phyloP scores from a whole-genome alignment of 2,329 filamentous ascomycete genomes.

The Fusarium beomiforme region DNA sequence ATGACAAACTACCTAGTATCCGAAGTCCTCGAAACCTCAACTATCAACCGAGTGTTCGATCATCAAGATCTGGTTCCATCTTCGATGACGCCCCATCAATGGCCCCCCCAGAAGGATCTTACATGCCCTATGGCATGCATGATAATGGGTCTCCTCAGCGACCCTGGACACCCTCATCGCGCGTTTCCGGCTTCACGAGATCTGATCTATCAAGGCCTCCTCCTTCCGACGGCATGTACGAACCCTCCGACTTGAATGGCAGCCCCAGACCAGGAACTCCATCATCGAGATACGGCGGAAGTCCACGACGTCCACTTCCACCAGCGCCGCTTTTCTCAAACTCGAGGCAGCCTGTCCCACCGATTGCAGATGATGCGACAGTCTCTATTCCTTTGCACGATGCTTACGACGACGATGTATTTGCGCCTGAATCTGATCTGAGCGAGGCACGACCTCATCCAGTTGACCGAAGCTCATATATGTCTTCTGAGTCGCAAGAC shows the following conservation, averaged over 20 bases:
- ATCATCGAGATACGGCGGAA: slow-evolving; percentile 87
- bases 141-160: slow-evolving; percentile 60
- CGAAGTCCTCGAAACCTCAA: slow-evolving; percentile 51
- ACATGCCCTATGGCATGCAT: slow-evolving; percentile 63
- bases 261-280: slow-evolving; percentile 91
- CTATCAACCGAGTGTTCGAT: slow-evolving; percentile 65
- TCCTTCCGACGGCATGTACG: slow-evolving; percentile 77
- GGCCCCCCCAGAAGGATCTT: slow-evolving; percentile 71
- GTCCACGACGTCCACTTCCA: slow-evolving; percentile 85
- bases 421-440: slow-evolving; percentile 69
- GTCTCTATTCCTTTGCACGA: slow-evolving; percentile 76
- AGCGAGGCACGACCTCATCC: slow-evolving; percentile 61
- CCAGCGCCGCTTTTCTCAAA: slow-evolving; percentile 85
- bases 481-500: slow-evolving; percentile 58
- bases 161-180: slow-evolving; percentile 66
- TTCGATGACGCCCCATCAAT: slow-evolving; percentile 67
- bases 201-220: slow-evolving; percentile 68
- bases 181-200: slow-evolving; percentile 60
- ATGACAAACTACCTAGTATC: slow-evolving; percentile 52
- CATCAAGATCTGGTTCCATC: slow-evolving; percentile 60
- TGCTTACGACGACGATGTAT: slow-evolving; percentile 73
- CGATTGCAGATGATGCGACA: slow-evolving; percentile 73
- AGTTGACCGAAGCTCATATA: slow-evolving; percentile 67
- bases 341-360: slow-evolving; percentile 59
- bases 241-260: slow-evolving; percentile 89